Conservation (phyloP, 2,329 filamentous ascomycete genomes). For the Atkinsonella hypoxylon region DNA sequence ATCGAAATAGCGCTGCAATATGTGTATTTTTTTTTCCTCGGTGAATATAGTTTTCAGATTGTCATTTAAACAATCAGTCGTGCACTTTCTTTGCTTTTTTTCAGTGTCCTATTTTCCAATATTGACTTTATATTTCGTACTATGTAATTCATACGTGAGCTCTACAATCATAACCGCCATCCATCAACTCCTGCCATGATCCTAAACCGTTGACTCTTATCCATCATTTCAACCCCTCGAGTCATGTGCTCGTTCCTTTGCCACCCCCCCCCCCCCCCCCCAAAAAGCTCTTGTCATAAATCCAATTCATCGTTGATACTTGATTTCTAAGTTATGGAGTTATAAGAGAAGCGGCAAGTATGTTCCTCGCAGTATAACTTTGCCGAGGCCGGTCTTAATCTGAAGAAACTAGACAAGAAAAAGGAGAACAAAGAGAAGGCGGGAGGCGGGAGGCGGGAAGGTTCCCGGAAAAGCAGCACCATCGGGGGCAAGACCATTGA, state of each 20-base stretch:
- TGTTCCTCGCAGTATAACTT: background rate
- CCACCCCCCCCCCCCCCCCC: background rate
- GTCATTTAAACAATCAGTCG: too few relatives aligned
- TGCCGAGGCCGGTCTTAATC: background rate
- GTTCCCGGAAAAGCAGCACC: constrained; percentile 7
- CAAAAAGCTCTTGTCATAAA: constrained; percentile 7
- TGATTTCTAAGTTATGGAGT: constrained; percentile 4
- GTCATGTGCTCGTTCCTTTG: too few relatives aligned
- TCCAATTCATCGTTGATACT: constrained; percentile 11
- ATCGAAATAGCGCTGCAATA: background rate
- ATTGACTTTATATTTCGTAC: constrained; percentile 7
- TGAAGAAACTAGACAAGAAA: background rate
- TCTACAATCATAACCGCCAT: constrained; percentile 17
- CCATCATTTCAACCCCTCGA: background rate
- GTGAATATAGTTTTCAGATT: too few relatives aligned
- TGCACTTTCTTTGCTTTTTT: constrained; percentile 5
- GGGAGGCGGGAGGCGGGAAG: too few relatives aligned
- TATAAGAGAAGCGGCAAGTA: constrained; percentile 6
- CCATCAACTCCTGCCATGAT: constrained; percentile 9
- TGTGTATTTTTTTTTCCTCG: background rate
- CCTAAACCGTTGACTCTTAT: background rate
- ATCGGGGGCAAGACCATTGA: background rate
- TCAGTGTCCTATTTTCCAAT: constrained; percentile 16
- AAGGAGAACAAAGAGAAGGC: constrained; percentile 7
- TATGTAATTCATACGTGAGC: constrained; percentile 13